Evolutionary conservation across 2,329 filamentous ascomycete species (phyloP).

Genomic region (Hypoxylon sp.): DNA sequence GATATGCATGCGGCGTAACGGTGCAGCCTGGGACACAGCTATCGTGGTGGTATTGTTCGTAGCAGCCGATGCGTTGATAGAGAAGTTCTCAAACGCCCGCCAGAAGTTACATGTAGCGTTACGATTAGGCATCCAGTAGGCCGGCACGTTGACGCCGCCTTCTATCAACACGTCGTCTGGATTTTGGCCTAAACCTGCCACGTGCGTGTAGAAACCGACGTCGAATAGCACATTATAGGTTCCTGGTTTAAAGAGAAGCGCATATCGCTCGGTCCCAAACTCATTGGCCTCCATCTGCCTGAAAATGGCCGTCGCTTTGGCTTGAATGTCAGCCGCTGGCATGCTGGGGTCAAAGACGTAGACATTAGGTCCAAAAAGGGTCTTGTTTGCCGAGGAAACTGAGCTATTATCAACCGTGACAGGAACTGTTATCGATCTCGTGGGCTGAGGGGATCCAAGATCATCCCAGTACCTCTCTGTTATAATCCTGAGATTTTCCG

Average conservation of each 20-base stretch:
- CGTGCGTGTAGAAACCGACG: conserved; percentile 55
- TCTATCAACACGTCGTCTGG: conserved; percentile 54
- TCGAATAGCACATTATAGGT: conserved; percentile 54
- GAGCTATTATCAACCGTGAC: conserved; percentile 12
- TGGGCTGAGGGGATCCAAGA: conserved; percentile 6
- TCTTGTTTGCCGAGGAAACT: conserved; percentile 47
- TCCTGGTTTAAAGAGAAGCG: conserved; percentile 54
- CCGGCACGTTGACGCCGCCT: conserved; percentile 55
- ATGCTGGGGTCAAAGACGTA: conserved; percentile 54
- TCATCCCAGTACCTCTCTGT: conserved; percentile 33
- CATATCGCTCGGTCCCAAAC: conserved; percentile 53
- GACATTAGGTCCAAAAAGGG: conserved; percentile 54
- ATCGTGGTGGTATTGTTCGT: conserved; percentile 56
- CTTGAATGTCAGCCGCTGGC: conserved; percentile 52
- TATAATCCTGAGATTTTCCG: conserved; percentile 30
- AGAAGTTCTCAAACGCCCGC: conserved; percentile 55
- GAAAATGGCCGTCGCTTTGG: conserved; percentile 51
- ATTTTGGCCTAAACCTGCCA: conserved; percentile 52
- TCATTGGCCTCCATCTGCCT: conserved; percentile 56
- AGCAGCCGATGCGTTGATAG: conserved; percentile 52
- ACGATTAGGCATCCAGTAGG: conserved; percentile 56
- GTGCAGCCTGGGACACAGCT: conserved; percentile 55
- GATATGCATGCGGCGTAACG: conserved; percentile 53
- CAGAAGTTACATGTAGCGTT: conserved; percentile 57
- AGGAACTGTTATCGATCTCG: conserved; percentile 9